A percentile compares a stretch with the other conserved stretches of the same genome.
Conservation (phyloP, 345 rosid species). For the Salix brachista region DNA sequence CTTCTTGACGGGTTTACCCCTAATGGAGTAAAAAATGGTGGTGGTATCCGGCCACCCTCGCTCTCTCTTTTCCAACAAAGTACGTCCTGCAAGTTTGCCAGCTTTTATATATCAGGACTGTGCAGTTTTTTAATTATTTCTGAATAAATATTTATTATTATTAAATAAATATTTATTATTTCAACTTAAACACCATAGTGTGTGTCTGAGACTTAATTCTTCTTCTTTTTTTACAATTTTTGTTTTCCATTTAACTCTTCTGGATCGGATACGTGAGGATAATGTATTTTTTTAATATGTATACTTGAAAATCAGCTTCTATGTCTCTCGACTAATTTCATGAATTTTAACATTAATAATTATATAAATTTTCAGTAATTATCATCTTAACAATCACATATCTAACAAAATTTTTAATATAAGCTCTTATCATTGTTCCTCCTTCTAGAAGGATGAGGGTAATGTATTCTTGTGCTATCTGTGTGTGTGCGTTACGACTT, state of each 20-base stretch:
- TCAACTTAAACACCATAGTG: too few species aligned
- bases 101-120: too few species aligned
- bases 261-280: constrained; percentile 28
- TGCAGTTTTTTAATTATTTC: neutral
- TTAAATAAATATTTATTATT: too few species aligned
- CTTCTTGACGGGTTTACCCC: constrained; percentile 24
- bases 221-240: neutral
- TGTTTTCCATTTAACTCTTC: neutral
- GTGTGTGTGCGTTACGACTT: constrained; percentile 21
- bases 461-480: neutral
- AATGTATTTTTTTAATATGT: neutral
- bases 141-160: too few species aligned
- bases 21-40: neutral
- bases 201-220: too few species aligned
- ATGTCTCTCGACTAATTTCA: rapidly evolving
- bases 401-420: too few species aligned
- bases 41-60: neutral
- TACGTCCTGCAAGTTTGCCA: neutral
- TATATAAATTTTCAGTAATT: too few species aligned
- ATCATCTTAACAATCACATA: too few species aligned
- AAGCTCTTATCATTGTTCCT: too few species aligned
- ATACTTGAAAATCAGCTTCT: rapidly evolving
- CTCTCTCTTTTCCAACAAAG: neutral
- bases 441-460: neutral
- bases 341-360: too few species aligned